Conservation (phyloP, 2,329 filamentous ascomycete genomes). For the Didymella arachidicola region DNA sequence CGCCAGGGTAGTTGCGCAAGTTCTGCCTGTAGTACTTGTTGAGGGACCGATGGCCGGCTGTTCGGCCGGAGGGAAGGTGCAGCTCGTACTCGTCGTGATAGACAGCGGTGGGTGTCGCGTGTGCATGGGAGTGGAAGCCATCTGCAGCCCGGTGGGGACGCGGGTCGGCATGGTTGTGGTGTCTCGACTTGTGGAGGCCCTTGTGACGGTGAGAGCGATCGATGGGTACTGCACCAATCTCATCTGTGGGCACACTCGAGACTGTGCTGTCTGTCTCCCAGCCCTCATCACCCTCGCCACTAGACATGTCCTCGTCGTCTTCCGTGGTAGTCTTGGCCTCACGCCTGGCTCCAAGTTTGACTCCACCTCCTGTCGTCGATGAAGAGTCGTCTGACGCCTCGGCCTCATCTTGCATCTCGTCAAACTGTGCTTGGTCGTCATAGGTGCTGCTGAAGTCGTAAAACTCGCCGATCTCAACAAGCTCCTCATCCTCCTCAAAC, state of each 20-base stretch:
- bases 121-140: constrained; percentile 82
- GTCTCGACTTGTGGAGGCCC: constrained; percentile 73
- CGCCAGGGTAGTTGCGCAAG: constrained; percentile 80
- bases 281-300: constrained; percentile 72
- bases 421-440: constrained; percentile 75
- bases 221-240: constrained; percentile 80
- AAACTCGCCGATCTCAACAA: constrained; percentile 92
- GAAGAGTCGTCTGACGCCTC: constrained; percentile 58
- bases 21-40: constrained; percentile 94
- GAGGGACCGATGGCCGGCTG: constrained; percentile 87
- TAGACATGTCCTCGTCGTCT: constrained; percentile 52
- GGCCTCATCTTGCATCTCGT: constrained; percentile 57
- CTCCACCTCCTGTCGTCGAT: constrained; percentile 62
- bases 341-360: constrained; percentile 73
- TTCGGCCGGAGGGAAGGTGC: constrained; percentile 87
- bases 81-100: constrained; percentile 95
- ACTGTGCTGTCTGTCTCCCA: constrained; percentile 95
- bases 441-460: constrained; percentile 98
- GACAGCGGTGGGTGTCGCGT: constrained; percentile 74
- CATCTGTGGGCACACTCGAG: constrained; percentile 85
- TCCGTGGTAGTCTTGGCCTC: constrained; percentile 53
- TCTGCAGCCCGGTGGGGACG: constrained; percentile 77
- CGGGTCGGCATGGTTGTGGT: constrained; percentile 76
- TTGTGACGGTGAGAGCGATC: constrained; percentile 77
- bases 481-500: constrained; percentile 85